Base-by-base conservation (phyloP, 331 rosid genomes). In the Cydonia oblonga region DNA sequence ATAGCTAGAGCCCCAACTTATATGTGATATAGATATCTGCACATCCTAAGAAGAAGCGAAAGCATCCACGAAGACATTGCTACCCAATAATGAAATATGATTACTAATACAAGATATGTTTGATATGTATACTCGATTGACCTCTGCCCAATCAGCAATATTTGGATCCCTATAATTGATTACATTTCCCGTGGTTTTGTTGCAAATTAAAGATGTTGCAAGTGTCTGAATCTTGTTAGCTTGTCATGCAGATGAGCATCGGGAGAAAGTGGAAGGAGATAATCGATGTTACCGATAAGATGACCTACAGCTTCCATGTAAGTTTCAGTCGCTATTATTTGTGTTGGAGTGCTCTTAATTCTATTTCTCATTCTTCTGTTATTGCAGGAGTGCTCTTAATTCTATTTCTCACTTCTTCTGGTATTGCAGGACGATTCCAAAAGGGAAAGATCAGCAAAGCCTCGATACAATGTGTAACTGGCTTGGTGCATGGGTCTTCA, bases 181-280 rank as follows among this genome's bases (percentile, higher is more conserved):
- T 54, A 0, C 7, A 38, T 7, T 40, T 15, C 20, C 53, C 44
- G 4, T 38, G 13, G 44, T 38, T 38, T 38, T 46, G 70, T 29
- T 13, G 62, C 44, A 28, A 59, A 29, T 61, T 44, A 13, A 23
- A 44, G 46, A 20, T 63, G 51, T n/a, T 32, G 30, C 29, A 7
- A 13, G 9, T 68, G 30, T 18, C 75, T 56, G 24, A 68, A 49
- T 70, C 57, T 6, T 54, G 44, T 38, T 52, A 30, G 10, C 52
- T 42, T 70, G 25, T 59, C 69, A 6, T 88, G 83, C 84, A 95
- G 99, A 91, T 87, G 93, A 61, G 92, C 86, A 91, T 95, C 5
- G 99, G 97, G 71, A 89, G 96, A 82, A 95, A 91, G 86, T 95
- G 97, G 99, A 95, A 95, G 92, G 96, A 95, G 81, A 82, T 95